Conservation (phyloP, 306 rosid species). For the Acacia confusa region DNA sequence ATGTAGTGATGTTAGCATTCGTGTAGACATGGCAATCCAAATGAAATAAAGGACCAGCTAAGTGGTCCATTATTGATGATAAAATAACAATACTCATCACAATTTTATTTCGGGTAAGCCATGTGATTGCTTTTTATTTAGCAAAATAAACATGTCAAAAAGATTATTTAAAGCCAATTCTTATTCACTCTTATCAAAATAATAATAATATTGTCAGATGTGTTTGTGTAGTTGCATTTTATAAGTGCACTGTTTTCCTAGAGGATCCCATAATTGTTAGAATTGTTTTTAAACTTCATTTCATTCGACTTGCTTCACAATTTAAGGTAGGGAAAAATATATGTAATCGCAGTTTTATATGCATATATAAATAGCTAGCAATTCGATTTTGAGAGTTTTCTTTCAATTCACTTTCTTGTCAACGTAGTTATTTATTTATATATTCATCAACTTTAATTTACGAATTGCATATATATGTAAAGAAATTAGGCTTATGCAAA, state of each 20-base stretch:
- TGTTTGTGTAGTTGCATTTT: no score
- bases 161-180: not conserved
- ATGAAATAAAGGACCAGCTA: not conserved
- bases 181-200: not conserved
- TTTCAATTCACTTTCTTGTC: not conserved
- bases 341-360: not conserved
- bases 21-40: not conserved
- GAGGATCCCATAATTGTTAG: not conserved
- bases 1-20: not conserved
- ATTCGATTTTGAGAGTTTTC: not conserved
- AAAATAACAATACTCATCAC: not conserved
- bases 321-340: not conserved
- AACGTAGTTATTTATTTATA: not conserved
- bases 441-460: not conserved
- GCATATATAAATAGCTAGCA: no score
- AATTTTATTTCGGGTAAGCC: not conserved
- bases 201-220: not conserved
- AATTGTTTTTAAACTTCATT: not conserved
- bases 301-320: not conserved
- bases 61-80: not conserved
- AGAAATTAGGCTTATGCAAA: no score
- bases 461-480: no score
- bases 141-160: not conserved
- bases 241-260: not conserved
- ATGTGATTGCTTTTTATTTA: not conserved